A percentile compares a stretch with the other conserved stretches of the same genome.
Conservation (phyloP, 306 rosid species). For the Fragaria iinumae region DNA sequence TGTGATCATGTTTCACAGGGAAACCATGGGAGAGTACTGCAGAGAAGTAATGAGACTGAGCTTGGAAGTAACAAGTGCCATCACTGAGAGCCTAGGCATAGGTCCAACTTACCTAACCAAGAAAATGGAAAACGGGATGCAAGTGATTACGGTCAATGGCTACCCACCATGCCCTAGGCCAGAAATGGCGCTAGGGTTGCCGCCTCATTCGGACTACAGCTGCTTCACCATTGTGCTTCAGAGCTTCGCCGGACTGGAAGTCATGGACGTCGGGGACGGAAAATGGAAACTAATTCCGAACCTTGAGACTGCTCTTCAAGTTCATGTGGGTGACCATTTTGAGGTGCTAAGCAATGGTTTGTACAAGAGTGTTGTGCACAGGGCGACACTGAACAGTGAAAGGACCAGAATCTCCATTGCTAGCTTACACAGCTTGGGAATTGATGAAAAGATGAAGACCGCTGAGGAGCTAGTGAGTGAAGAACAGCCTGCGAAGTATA, state of each 20-base stretch:
- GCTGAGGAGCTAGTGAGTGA: conserved; percentile 38
- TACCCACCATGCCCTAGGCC: conserved; percentile 54
- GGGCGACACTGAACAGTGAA: conserved; percentile 30
- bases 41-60: conserved; percentile 44
- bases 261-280: conserved; percentile 29
- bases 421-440: conserved; percentile 40
- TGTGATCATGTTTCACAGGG: conserved; percentile 20
- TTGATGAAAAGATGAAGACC: conserved; percentile 36
- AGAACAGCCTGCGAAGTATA: conserved; percentile 22
- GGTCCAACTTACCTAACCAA: conserved; percentile 30
- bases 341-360: conserved; percentile 42
- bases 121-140: conserved; percentile 45
- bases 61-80: conserved; percentile 33
- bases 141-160: conserved; percentile 48
- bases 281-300: conserved; percentile 26
- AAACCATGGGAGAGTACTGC: conserved; percentile 49
- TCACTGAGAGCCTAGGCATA: conserved; percentile 47
- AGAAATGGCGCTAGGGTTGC: conserved; percentile 41
- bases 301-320: conserved; percentile 25
- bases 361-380: conserved; percentile 33
- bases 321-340: conserved; percentile 42
- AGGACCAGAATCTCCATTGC: conserved; percentile 35
- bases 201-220: conserved; percentile 58
- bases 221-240: conserved; percentile 48
- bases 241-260: conserved; percentile 34